These are phyloP conservation scores for Carpinus viminea DNA, from an alignment of 306 rosid genomes.

Conservation along the genomic window DNA sequence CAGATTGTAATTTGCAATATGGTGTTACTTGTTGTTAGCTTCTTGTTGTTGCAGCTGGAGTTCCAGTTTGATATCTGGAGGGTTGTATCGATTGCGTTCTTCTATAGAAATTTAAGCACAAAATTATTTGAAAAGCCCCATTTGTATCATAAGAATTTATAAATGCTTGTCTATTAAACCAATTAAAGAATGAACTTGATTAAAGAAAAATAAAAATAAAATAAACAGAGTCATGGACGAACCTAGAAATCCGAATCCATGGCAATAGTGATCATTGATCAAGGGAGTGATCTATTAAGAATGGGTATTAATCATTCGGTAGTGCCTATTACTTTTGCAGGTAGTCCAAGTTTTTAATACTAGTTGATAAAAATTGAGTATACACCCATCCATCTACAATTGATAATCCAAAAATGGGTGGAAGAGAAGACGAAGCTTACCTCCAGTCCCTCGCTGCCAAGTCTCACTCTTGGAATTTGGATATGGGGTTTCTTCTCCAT, in stretches of 20 bases:
- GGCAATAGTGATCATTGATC: neutral
- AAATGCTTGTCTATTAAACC: neutral
- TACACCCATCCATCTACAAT: neutral
- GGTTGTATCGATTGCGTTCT: too few species aligned
- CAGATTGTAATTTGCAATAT: too few species aligned
- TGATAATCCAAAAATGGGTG: too few species aligned
- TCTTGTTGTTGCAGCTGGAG: too few species aligned
- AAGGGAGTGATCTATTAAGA: neutral
- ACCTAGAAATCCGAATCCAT: neutral
- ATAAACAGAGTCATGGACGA: neutral
- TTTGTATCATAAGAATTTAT: neutral
- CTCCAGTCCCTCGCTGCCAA: slow-evolving; percentile 21
- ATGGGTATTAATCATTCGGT: neutral
- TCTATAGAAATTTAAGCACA: too few species aligned
- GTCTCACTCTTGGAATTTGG: slow-evolving; percentile 13
- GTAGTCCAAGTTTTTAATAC: neutral
- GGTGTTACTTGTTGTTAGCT: too few species aligned
- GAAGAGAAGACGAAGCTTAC: neutral
- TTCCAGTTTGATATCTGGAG: too few species aligned
- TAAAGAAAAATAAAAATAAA: neutral
- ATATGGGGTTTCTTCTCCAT: slow-evolving; percentile 15
- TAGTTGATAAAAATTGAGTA: neutral
- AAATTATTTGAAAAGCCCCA: neutral
- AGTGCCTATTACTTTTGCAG: neutral
- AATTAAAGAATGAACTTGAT: neutral